These are phyloP conservation scores for Skeletonema potamos DNA, from an alignment of 108 stramenopile genomes.

Conservation along the genomic window DNA sequence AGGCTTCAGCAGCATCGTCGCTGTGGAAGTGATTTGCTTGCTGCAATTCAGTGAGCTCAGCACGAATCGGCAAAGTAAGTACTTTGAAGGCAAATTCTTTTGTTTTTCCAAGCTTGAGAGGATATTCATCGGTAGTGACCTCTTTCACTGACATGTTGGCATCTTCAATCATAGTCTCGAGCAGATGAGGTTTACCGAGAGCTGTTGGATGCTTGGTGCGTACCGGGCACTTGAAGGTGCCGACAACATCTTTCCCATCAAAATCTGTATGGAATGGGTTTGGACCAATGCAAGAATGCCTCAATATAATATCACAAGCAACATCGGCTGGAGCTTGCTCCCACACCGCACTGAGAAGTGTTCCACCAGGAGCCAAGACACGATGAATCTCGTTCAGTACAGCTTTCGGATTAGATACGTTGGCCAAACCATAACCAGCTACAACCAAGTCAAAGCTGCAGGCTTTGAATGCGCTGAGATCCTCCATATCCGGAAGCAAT, in stretches of 20 bases:
- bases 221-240: slow-evolving; percentile 16
- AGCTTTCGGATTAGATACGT: slow-evolving; percentile 19
- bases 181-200: slow-evolving; percentile 26
- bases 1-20: slow-evolving; percentile 23
- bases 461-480: slow-evolving; percentile 30
- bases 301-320: slow-evolving; percentile 35
- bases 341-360: slow-evolving; percentile 36
- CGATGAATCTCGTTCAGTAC: slow-evolving; percentile 41
- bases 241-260: slow-evolving; percentile 18
- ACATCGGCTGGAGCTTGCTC: slow-evolving; percentile 37
- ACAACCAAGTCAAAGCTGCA: slow-evolving; percentile 45
- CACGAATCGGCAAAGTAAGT: slow-evolving; percentile 30
- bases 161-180: slow-evolving; percentile 34
- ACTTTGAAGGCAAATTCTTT: slow-evolving; percentile 37
- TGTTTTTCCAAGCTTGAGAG: slow-evolving; percentile 27
- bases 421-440: slow-evolving; percentile 38
- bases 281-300: slow-evolving; percentile 26
- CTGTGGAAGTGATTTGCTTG: slow-evolving; percentile 20
- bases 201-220: slow-evolving; percentile 20
- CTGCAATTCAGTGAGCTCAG: slow-evolving; percentile 26
- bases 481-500: slow-evolving; percentile 24
- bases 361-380: slow-evolving; percentile 48
- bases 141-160: slow-evolving; percentile 23
- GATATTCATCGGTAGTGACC: slow-evolving; percentile 36
- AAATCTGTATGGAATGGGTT: slow-evolving; percentile 16